Percentiles rank a stretch among this genome's conserved stretches.
phyloP scores from a whole-genome alignment of 495 filamentous ascomycete genomes.

The Penicillium flavigenum region DNA sequence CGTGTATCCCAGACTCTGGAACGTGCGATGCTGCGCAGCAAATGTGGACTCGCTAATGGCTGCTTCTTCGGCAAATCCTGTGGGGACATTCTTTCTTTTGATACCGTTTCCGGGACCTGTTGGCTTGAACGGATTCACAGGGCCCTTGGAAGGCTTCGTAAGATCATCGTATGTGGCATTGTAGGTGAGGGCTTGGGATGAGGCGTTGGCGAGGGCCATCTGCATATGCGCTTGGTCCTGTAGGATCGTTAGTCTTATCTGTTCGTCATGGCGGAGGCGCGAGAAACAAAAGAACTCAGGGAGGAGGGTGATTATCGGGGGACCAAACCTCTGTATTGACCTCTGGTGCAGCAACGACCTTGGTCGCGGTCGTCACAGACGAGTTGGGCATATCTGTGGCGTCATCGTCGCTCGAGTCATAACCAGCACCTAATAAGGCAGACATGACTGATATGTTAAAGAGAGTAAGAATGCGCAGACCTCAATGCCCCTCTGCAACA shows the following conservation, averaged over 20 bases:
- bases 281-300: background rate
- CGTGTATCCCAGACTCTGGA: constrained; percentile 63
- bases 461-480: constrained; percentile 5
- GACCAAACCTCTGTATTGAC: constrained; percentile 65
- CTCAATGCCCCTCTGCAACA: constrained; percentile 11
- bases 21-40: constrained; percentile 72
- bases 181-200: constrained; percentile 53
- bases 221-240: constrained; percentile 58
- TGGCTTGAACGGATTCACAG: constrained; percentile 75
- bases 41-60: constrained; percentile 90
- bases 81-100: constrained; percentile 89
- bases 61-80: constrained; percentile 83
- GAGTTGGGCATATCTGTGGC: constrained; percentile 22
- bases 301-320: constrained; percentile 20
- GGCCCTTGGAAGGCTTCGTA: constrained; percentile 65
- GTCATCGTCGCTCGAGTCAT: constrained; percentile 58
- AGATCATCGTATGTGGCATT: constrained; percentile 73
- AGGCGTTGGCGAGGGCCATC: constrained; percentile 57
- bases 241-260: constrained; percentile 39
- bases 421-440: constrained; percentile 47
- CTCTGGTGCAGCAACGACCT: constrained; percentile 55
- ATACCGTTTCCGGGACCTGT: constrained; percentile 55
- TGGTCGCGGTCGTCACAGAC: constrained; percentile 38
- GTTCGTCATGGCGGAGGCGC: background rate
- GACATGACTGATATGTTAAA: constrained; percentile 38